Conservation (phyloP, 768 basidiomycete genomes). For the Russula dissimulans region DNA sequence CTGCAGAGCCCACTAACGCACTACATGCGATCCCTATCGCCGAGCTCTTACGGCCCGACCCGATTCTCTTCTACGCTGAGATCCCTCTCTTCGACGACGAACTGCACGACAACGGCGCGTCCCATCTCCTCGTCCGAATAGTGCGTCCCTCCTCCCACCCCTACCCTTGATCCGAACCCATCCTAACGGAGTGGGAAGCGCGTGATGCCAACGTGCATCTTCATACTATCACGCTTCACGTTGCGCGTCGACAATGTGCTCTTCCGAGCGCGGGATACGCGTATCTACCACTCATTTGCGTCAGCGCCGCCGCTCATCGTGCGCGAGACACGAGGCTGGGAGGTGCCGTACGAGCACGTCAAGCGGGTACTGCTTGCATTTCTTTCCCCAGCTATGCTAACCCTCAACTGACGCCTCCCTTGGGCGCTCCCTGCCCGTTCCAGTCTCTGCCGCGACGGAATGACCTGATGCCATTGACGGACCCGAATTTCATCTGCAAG, state of each 20-base stretch:
- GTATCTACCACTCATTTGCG: slow-evolving; percentile 79
- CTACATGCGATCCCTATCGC: slow-evolving; percentile 70
- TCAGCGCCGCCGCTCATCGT: slow-evolving; percentile 54
- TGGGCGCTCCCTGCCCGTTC: background rate
- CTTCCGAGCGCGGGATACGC: slow-evolving; percentile 82
- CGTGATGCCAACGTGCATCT: slow-evolving; percentile 93
- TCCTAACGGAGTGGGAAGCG: slow-evolving; percentile 41
- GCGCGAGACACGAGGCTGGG: slow-evolving; percentile 82
- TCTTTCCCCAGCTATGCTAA: background rate
- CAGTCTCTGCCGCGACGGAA: slow-evolving; percentile 63
- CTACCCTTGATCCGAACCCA: background rate
- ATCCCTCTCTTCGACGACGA: slow-evolving; percentile 94
- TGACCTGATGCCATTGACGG: slow-evolving; percentile 84
- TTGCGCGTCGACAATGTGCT: slow-evolving; percentile 92
- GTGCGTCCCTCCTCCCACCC: slow-evolving; percentile 39
- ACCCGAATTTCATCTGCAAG: slow-evolving; percentile 74
- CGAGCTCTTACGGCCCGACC: slow-evolving; percentile 82
- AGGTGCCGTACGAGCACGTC: slow-evolving; percentile 77
- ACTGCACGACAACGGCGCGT: slow-evolving; percentile 92
- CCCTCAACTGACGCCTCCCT: background rate
- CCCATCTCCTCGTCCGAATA: slow-evolving; percentile 73
- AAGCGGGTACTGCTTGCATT: slow-evolving; percentile 46
- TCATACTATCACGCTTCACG: slow-evolving; percentile 85
- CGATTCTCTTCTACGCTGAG: slow-evolving; percentile 97
- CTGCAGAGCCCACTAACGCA: slow-evolving; percentile 47